phyloP scores from a whole-genome alignment of 2,329 filamentous ascomycete species.

The Cytospora piceae region DNA sequence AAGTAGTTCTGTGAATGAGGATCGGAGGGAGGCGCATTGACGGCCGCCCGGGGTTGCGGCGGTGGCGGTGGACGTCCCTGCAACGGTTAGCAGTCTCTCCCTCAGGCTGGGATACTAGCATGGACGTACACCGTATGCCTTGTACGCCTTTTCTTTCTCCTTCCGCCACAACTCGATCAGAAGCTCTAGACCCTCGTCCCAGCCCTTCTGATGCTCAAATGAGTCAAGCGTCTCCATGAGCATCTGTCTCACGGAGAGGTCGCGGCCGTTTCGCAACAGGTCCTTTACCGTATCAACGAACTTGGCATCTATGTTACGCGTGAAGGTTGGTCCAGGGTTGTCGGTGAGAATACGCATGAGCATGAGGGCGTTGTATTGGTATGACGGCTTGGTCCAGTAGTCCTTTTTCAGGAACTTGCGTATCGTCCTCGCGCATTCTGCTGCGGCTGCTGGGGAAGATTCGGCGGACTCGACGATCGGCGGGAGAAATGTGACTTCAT shows the following conservation, averaged over 20 bases:
- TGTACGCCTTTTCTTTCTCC: constrained; percentile 72
- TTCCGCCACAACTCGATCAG: constrained; percentile 87
- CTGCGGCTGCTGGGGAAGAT: constrained; percentile 83
- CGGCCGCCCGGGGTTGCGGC: constrained; percentile 42
- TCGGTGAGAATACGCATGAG: constrained; percentile 88
- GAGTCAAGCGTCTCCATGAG: constrained; percentile 83
- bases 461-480: constrained; percentile 94
- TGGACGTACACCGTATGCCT: constrained; percentile 52
- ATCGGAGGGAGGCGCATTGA: constrained; percentile 49
- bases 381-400: constrained; percentile 65
- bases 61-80: constrained; percentile 35
- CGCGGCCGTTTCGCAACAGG: constrained; percentile 70
- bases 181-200: constrained; percentile 73
- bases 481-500: constrained; percentile 91
- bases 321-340: constrained; percentile 89
- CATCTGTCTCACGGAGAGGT: constrained; percentile 81
- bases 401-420: constrained; percentile 81
- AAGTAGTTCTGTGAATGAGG: constrained; percentile 61
- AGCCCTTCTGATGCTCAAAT: constrained; percentile 71
- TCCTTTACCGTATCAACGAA: constrained; percentile 79
- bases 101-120: background rate
- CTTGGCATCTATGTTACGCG: constrained; percentile 84
- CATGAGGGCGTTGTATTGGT: constrained; percentile 97
- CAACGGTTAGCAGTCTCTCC: constrained; percentile 27
- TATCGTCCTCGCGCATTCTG: constrained; percentile 78